Conservation (phyloP, 257 asterid species). For the Petunia secreta region DNA sequence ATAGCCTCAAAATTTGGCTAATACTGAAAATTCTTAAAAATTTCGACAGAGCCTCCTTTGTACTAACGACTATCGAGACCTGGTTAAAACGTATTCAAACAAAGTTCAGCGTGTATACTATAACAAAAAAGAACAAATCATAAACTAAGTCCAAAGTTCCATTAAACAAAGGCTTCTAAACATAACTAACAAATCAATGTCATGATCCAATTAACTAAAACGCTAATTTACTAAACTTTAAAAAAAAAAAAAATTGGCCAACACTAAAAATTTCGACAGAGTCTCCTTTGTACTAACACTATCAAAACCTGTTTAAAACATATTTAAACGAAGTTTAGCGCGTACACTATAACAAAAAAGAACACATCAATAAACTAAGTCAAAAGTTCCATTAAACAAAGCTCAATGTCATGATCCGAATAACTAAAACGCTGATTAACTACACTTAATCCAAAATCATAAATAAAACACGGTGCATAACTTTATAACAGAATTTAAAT, state of each 20-base stretch:
- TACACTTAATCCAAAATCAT: constrained; percentile 20
- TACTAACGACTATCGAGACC: too few relatives aligned
- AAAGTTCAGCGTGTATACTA: neutral
- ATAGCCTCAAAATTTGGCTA: too few relatives aligned
- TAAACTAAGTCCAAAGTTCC: neutral
- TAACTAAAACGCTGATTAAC: neutral
- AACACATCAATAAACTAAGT: constrained; percentile 11
- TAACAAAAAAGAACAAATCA: neutral
- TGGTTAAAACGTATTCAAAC: too few relatives aligned
- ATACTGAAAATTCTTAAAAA: too few relatives aligned
- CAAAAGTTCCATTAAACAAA: neutral
- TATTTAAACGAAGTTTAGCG: neutral
- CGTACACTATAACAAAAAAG: neutral
- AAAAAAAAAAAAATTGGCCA: too few relatives aligned
- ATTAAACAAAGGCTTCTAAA: neutral
- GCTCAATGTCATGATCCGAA: neutral
- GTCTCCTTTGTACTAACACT: too few relatives aligned
- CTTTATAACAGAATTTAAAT: constrained; percentile 36
- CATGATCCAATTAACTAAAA: neutral
- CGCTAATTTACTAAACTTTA: constrained; percentile 13
- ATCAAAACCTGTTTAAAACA: too few relatives aligned
- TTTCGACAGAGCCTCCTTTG: too few relatives aligned
- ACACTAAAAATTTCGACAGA: too few relatives aligned
- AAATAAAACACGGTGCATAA: constrained; percentile 23
- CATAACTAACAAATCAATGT: neutral